A percentile compares a stretch with the other conserved stretches of the same genome.
Conservation (phyloP, 306 rosid genomes). For the Cicer yamashitae region DNA sequence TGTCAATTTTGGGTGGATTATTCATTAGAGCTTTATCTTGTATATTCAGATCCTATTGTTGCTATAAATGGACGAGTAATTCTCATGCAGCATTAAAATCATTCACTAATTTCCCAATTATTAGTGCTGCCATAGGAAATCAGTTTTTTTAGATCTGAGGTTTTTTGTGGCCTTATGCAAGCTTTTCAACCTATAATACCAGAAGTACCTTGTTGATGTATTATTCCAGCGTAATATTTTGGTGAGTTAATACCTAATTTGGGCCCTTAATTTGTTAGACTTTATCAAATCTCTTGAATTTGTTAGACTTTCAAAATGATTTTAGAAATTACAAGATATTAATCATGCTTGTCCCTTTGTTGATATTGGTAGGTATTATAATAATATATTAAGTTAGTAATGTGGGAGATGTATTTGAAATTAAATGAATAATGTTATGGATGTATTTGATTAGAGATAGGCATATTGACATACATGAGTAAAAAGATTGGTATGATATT, state of each 20-base stretch:
- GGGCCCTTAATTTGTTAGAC: too few relatives aligned
- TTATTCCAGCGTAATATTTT: not conserved
- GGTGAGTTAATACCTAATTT: too few relatives aligned
- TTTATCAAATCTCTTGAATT: too few relatives aligned
- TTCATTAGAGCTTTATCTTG: slow-evolving; percentile 26
- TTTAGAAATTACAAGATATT: too few relatives aligned
- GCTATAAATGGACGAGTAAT: not conserved
- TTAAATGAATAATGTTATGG: too few relatives aligned
- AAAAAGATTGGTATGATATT: not conserved
- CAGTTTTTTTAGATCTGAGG: not conserved
- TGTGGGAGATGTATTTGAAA: too few relatives aligned
- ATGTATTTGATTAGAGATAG: too few relatives aligned
- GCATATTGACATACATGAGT: too few relatives aligned
- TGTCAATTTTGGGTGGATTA: slow-evolving; percentile 33
- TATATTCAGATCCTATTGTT: slow-evolving; percentile 35
- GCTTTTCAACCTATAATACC: not conserved
- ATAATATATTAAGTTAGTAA: too few relatives aligned
- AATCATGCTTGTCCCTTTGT: too few relatives aligned
- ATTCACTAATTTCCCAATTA: not conserved
- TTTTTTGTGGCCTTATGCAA: not conserved
- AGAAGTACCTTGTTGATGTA: not conserved
- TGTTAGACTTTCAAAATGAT: too few relatives aligned
- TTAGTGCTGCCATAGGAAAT: slow-evolving; percentile 21
- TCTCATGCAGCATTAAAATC: not conserved
- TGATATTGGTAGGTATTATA: too few relatives aligned